Conservation (phyloP, 1,284 basidiomycete genomes). For the Neolentinus lepideus region DNA sequence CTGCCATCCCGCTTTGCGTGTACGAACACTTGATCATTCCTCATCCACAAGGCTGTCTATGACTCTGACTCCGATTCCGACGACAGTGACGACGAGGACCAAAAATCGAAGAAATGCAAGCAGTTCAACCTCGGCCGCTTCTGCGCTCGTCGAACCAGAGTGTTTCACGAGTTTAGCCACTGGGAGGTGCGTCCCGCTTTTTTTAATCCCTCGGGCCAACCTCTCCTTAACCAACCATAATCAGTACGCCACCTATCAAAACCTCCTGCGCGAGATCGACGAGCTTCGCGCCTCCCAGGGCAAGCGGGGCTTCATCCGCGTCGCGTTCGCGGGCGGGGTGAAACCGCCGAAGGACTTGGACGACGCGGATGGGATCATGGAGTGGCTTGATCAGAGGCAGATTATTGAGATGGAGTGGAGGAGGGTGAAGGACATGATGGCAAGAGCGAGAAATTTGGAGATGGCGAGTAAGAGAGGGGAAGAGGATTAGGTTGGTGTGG, state of each 20-base stretch:
- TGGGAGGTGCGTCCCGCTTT: slow-evolving; percentile 63
- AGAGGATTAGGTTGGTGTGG: slow-evolving; percentile 8
- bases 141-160: slow-evolving; percentile 60
- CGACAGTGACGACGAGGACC: slow-evolving; percentile 25
- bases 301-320: slow-evolving; percentile 40
- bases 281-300: slow-evolving; percentile 27
- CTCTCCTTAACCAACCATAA: slow-evolving; percentile 21
- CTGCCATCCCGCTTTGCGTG: not conserved
- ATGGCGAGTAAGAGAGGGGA: slow-evolving; percentile 38
- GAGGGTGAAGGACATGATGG: slow-evolving; percentile 63
- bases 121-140: slow-evolving; percentile 63
- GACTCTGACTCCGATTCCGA: slow-evolving; percentile 21
- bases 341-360: slow-evolving; percentile 54
- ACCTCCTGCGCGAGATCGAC: slow-evolving; percentile 48
- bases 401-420: slow-evolving; percentile 65
- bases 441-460: slow-evolving; percentile 60
- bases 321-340: slow-evolving; percentile 45
- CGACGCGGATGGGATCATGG: slow-evolving; percentile 71
- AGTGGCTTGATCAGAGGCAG: slow-evolving; percentile 72
- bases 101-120: slow-evolving; percentile 12
- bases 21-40: slow-evolving; percentile 8
- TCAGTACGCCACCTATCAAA: slow-evolving; percentile 53
- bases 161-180: slow-evolving; percentile 73
- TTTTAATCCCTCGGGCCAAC: not conserved
- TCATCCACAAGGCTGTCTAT: slow-evolving; percentile 7